phyloP scores from a whole-genome alignment of 1,139 yeast species.

The Kazachstania sp. region DNA sequence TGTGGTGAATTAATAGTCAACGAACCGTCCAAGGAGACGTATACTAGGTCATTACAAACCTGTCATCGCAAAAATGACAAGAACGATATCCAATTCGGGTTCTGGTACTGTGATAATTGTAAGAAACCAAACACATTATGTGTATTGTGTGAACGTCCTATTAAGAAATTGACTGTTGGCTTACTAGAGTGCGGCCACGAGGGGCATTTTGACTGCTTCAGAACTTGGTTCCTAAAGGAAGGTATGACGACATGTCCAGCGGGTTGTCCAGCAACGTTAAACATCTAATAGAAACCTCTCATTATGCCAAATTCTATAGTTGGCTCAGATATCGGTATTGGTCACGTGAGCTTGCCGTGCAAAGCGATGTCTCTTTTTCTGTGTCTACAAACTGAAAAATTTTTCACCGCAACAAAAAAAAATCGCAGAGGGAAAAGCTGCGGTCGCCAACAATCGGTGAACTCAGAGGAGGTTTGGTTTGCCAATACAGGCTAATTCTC shows the following conservation, averaged over 20 bases:
- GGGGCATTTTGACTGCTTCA: constrained; percentile 76
- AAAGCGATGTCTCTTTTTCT: not conserved
- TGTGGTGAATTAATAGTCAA: constrained; percentile 60
- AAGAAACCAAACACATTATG: constrained; percentile 55
- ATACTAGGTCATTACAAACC: constrained; percentile 6
- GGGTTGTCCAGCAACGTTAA: constrained; percentile 40
- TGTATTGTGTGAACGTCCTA: constrained; percentile 71
- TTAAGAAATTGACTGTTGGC: constrained; percentile 64
- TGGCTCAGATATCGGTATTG: no score
- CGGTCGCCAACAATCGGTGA: no score
- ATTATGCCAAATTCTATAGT: no score
- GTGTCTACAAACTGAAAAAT: no score
- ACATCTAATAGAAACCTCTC: not conserved
- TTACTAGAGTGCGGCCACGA: constrained; percentile 76
- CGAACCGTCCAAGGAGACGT: constrained; percentile 44
- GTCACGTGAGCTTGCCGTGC: not conserved
- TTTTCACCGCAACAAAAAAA: not conserved
- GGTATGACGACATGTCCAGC: constrained; percentile 71
- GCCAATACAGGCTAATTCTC: no score
- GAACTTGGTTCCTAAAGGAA: constrained; percentile 65
- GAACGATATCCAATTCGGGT: constrained; percentile 42
- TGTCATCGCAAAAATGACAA: not conserved
- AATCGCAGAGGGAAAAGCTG: not conserved
- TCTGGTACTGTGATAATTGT: constrained; percentile 82
- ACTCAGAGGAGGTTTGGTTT: not conserved